A percentile compares a stretch with the other conserved stretches of the same genome.
These are phyloP conservation scores for Alternaria conjuncta DNA, from an alignment of 2,329 filamentous ascomycete genomes.

Conservation along the genomic window DNA sequence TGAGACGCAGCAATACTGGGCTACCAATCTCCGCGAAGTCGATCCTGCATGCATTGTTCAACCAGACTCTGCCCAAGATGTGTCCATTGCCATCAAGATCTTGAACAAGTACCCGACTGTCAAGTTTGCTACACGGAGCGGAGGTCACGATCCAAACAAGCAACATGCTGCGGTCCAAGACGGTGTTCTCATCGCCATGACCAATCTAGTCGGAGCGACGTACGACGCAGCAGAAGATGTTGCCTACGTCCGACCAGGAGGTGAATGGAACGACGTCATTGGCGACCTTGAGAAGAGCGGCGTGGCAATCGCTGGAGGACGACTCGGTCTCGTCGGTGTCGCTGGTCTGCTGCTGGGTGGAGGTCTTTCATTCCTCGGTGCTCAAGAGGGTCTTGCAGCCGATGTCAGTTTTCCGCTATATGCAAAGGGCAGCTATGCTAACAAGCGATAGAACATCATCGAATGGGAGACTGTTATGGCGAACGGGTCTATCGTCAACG, in stretches of 20 bases:
- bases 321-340: constrained; percentile 33
- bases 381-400: constrained; percentile 32
- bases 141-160: constrained; percentile 49
- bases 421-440: not conserved
- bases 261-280: constrained; percentile 51
- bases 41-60: constrained; percentile 35
- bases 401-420: constrained; percentile 23
- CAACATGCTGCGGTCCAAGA: constrained; percentile 45
- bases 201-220: constrained; percentile 44
- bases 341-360: constrained; percentile 27
- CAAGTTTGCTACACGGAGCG: constrained; percentile 34
- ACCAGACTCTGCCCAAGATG: constrained; percentile 30
- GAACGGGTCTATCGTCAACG: constrained; percentile 36
- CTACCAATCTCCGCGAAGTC: constrained; percentile 21
- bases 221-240: constrained; percentile 44
- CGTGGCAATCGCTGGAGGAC: constrained; percentile 43
- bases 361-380: constrained; percentile 32
- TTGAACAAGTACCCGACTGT: constrained; percentile 29
- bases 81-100: constrained; percentile 31
- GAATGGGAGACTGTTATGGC: constrained; percentile 43
- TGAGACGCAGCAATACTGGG: constrained; percentile 33
- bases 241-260: constrained; percentile 50
- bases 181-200: constrained; percentile 49
- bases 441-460: constrained; percentile 31
- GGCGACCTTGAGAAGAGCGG: constrained; percentile 42